phyloP scores from a whole-genome alignment of 1,139 yeast genomes.

The Geotrichum australiense region DNA sequence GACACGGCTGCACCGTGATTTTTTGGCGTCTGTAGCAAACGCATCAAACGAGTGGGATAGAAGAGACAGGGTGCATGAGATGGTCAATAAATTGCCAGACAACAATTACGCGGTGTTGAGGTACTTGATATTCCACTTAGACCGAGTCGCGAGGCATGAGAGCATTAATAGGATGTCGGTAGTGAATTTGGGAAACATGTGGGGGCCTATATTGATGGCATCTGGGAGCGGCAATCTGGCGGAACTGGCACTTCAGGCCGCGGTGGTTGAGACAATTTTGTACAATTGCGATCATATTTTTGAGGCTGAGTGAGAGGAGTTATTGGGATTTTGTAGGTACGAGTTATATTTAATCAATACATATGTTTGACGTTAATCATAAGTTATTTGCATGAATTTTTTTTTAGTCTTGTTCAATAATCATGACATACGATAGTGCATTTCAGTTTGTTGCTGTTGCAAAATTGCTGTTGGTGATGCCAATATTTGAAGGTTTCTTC shows the following conservation, averaged over 20 bases:
- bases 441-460: too few species aligned
- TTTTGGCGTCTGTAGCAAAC: constrained; percentile 65
- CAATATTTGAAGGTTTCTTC: too few species aligned
- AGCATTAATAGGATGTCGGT: constrained; percentile 70
- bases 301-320: constrained; percentile 11
- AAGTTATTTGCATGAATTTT: too few species aligned
- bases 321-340: too few species aligned
- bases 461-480: too few species aligned
- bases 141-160: constrained; percentile 61
- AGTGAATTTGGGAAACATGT: constrained; percentile 72
- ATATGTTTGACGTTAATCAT: too few species aligned
- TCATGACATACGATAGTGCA: too few species aligned
- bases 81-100: constrained; percentile 85
- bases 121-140: constrained; percentile 75
- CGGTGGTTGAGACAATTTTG: constrained; percentile 77
- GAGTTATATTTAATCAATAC: too few species aligned
- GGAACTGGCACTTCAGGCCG: constrained; percentile 74
- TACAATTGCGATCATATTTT: constrained; percentile 20
- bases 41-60: constrained; percentile 52
- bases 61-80: constrained; percentile 73
- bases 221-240: constrained; percentile 41
- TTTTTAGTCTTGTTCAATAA: too few species aligned
- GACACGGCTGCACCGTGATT: constrained; percentile 59
- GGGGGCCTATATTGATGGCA: constrained; percentile 86
- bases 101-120: constrained; percentile 90